These are phyloP conservation scores for Lecanoromycetidae sp. DNA, from an alignment of 2,329 filamentous ascomycete genomes.

Conservation along the genomic window DNA sequence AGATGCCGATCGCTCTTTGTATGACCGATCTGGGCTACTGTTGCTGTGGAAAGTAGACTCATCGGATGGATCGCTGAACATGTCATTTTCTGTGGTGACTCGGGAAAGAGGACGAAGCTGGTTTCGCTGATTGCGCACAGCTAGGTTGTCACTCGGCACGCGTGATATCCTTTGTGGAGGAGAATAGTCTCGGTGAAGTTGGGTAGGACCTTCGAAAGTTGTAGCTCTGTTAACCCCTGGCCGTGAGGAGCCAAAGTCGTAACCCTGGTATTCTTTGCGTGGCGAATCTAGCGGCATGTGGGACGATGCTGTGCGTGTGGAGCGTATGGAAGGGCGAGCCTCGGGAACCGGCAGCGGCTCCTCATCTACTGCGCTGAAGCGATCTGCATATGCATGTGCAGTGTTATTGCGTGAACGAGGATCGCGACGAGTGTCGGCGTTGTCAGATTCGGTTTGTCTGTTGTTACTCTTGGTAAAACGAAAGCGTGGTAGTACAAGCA, in stretches of 20 bases:
- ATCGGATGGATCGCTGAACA: conserved; percentile 41
- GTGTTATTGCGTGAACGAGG: conserved; percentile 50
- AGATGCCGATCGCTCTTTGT: conserved; percentile 38
- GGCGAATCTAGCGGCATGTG: conserved; percentile 28
- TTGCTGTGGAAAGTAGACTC: conserved; percentile 37
- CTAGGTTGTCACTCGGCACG: conserved; percentile 43
- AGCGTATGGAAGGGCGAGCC: conserved; percentile 42
- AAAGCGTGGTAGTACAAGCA: background rate
- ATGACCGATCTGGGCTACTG: conserved; percentile 37
- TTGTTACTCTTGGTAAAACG: conserved; percentile 15
- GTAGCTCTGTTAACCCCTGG: conserved; percentile 40
- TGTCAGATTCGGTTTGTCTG: conserved; percentile 22
- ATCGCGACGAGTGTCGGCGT: conserved; percentile 30
- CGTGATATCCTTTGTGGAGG: conserved; percentile 40
- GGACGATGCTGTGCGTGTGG: conserved; percentile 29
- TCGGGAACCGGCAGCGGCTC: conserved; percentile 40
- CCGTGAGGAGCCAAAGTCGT: conserved; percentile 33
- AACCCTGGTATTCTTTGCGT: conserved; percentile 30
- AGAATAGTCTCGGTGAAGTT: conserved; percentile 41
- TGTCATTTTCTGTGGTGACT: conserved; percentile 29
- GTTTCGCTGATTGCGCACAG: conserved; percentile 36
- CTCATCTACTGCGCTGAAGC: conserved; percentile 45
- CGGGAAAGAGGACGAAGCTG: conserved; percentile 33
- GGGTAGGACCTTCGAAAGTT: conserved; percentile 48
- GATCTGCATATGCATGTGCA: conserved; percentile 50